Percentiles rank a stretch among this genome's conserved stretches.
These are phyloP conservation scores for Diaporthe batatas DNA, from an alignment of 2,329 filamentous ascomycete species.

Conservation along the genomic window DNA sequence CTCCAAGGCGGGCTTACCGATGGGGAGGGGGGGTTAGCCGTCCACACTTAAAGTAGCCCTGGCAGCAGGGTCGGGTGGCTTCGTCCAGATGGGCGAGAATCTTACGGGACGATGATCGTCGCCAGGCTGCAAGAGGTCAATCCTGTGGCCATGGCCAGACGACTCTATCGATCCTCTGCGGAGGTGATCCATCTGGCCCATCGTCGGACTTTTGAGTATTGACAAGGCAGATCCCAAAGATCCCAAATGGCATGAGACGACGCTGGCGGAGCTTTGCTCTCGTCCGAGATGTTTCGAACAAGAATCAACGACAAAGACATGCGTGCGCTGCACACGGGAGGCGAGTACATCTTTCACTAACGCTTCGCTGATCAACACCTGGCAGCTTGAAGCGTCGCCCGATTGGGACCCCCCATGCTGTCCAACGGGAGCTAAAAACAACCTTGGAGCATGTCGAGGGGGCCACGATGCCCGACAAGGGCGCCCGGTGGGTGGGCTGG, in stretches of 20 bases:
- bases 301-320: background rate
- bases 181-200: conserved; percentile 32
- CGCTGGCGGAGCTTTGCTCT: conserved; percentile 9
- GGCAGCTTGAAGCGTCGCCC: conserved; percentile 27
- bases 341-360: conserved; percentile 35
- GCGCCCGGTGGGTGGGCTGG: conserved; percentile 17
- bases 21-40: background rate
- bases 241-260: conserved; percentile 34
- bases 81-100: conserved; percentile 29
- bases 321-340: background rate
- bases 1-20: conserved; percentile 18
- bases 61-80: background rate
- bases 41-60: background rate
- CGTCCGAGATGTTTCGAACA: conserved; percentile 2
- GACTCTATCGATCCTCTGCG: conserved; percentile 32
- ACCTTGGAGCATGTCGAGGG: conserved; percentile 42
- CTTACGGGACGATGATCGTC: conserved; percentile 10
- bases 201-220: background rate
- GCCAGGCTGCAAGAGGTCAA: background rate
- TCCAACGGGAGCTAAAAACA: conserved; percentile 49
- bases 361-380: conserved; percentile 27
- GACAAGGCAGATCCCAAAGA: conserved; percentile 3
- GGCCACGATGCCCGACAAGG: conserved; percentile 42
- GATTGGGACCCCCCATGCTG: conserved; percentile 33
- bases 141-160: conserved; percentile 12